These are phyloP conservation scores for Aphanomyces invadans DNA, from an alignment of 352 stramenopile genomes.

Conservation along the genomic window DNA sequence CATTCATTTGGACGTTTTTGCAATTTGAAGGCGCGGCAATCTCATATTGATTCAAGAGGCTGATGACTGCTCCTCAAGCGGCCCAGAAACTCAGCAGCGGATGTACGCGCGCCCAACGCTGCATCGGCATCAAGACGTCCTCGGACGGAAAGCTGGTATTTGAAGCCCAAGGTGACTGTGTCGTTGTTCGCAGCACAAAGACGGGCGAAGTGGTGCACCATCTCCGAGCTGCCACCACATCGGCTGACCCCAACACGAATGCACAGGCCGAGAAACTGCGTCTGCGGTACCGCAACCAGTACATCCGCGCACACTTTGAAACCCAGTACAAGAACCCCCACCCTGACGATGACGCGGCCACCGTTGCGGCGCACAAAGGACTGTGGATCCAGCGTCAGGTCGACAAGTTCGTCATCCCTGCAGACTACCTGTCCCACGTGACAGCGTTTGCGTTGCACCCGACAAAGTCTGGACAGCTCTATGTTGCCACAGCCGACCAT, in stretches of 20 bases:
- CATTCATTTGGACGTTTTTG: constrained; percentile 23
- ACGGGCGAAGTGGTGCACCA: constrained; percentile 63
- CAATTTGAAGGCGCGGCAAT: constrained; percentile 14
- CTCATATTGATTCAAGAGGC: not conserved
- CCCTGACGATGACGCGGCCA: constrained; percentile 20
- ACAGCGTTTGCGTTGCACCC: constrained; percentile 59
- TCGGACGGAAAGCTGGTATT: constrained; percentile 66
- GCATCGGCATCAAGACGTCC: constrained; percentile 44
- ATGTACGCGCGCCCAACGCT: constrained; percentile 17
- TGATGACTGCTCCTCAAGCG: not conserved
- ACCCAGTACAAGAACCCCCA: constrained; percentile 20
- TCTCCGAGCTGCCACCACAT: not conserved
- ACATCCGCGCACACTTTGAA: constrained; percentile 22
- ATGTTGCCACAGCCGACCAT: constrained; percentile 60
- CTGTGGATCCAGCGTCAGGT: not conserved
- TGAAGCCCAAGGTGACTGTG: constrained; percentile 62
- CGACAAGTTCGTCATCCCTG: constrained; percentile 1
- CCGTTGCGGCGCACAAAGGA: constrained; percentile 7
- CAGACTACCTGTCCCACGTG: constrained; percentile 25
- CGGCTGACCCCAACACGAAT: constrained; percentile 27
- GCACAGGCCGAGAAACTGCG: constrained; percentile 34
- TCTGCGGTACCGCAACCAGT: constrained; percentile 25
- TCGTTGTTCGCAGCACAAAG: constrained; percentile 60
- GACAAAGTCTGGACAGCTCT: constrained; percentile 57
- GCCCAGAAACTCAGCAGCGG: constrained; percentile 23